These are phyloP conservation scores for Ceratocystis destructans DNA, from an alignment of 2,329 filamentous ascomycete species.

Conservation along the genomic window DNA sequence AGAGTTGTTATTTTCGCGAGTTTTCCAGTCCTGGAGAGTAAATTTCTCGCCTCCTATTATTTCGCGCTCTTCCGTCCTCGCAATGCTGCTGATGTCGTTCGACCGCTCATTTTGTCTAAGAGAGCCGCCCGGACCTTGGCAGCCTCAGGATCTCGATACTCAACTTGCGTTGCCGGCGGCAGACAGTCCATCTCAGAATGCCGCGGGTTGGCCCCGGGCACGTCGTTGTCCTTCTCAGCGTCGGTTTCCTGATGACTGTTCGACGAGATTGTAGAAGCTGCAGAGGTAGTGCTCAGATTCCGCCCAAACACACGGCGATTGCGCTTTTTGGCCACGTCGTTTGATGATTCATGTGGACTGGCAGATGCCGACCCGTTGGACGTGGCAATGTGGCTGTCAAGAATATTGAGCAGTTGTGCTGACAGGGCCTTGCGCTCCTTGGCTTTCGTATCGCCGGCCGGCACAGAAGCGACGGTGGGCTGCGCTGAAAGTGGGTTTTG, in stretches of 20 bases:
- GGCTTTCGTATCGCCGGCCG: background rate
- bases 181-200: background rate
- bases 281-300: slow-evolving; percentile 41
- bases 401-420: slow-evolving; percentile 18
- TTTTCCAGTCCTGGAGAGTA: background rate
- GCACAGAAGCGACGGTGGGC: background rate
- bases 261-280: slow-evolving; percentile 14
- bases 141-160: slow-evolving; percentile 40
- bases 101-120: slow-evolving; percentile 31
- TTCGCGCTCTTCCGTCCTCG: background rate
- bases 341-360: slow-evolving; percentile 20
- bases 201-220: background rate
- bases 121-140: slow-evolving; percentile 31
- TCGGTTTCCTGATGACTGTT: slow-evolving; percentile 18
- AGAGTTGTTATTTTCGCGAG: no score
- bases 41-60: background rate
- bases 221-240: slow-evolving; percentile 21
- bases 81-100: background rate
- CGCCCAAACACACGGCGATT: slow-evolving; percentile 43
- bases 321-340: slow-evolving; percentile 23
- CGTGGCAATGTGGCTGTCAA: slow-evolving; percentile 15
- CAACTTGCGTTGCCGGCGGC: slow-evolving; percentile 39
- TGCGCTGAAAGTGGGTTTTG: background rate
- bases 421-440: slow-evolving; percentile 16
- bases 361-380: slow-evolving; percentile 12